These are phyloP conservation scores for Globisporangium mamillatum DNA, from an alignment of 352 stramenopile genomes.

Conservation along the genomic window DNA sequence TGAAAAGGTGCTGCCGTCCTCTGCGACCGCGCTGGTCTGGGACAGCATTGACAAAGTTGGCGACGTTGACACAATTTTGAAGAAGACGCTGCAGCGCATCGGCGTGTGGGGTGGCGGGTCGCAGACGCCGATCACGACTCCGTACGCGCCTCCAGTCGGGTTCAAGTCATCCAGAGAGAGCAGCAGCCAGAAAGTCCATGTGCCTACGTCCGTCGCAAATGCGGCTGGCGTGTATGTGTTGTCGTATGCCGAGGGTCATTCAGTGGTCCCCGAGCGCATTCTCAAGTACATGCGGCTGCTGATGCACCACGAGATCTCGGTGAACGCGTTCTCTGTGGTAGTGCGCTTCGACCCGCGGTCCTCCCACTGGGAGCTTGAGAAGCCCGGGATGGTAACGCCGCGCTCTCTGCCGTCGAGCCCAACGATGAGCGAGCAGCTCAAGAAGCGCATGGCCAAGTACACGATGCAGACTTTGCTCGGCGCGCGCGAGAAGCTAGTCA, in stretches of 20 bases:
- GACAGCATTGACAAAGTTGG: constrained; percentile 72
- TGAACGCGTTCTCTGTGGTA: constrained; percentile 82
- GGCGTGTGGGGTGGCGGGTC: constrained; percentile 80
- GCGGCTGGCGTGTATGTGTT: constrained; percentile 65
- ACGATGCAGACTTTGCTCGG: constrained; percentile 66
- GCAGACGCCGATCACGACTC: constrained; percentile 79
- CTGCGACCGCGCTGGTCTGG: constrained; percentile 46
- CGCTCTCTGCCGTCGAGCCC: constrained; percentile 70
- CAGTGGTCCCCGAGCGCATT: constrained; percentile 70
- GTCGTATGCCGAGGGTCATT: constrained; percentile 72
- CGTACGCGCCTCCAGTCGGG: constrained; percentile 33
- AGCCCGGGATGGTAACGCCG: constrained; percentile 79
- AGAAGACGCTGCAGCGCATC: constrained; percentile 63
- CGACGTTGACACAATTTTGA: constrained; percentile 68
- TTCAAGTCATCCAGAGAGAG: constrained; percentile 14
- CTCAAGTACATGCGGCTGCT: constrained; percentile 86
- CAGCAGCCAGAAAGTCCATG: constrained; percentile 13
- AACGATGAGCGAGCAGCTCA: constrained; percentile 62
- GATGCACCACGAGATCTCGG: constrained; percentile 83
- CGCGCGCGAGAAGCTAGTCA: constrained; percentile 55
- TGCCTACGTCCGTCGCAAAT: constrained; percentile 16
- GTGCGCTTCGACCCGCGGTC: constrained; percentile 67
- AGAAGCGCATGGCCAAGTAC: constrained; percentile 77
- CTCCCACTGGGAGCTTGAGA: constrained; percentile 73
- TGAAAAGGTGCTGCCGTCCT: constrained; percentile 52